phyloP scores from a whole-genome alignment of 2,329 filamentous ascomycete species.

The Chaetothyriales sp. region DNA sequence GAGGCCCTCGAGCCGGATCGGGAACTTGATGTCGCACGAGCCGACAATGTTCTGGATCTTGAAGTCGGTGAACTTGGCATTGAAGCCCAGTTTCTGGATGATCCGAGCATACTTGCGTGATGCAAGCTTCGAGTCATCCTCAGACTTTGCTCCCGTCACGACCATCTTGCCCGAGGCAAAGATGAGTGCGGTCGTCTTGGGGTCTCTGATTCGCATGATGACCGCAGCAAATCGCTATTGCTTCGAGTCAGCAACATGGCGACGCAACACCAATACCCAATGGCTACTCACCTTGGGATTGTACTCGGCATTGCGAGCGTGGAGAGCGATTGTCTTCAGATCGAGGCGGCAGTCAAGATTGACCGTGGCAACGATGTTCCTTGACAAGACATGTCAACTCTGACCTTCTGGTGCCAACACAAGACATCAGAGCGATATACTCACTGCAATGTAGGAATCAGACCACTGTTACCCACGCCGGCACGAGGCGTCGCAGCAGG shows the following conservation, averaged over 20 bases:
- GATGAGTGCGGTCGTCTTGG: conserved; percentile 95
- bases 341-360: conserved; percentile 95
- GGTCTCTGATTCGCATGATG: conserved; percentile 98
- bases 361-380: conserved; percentile 98
- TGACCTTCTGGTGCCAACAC: conserved; percentile 25
- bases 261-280: conserved; percentile 13
- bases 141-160: conserved; percentile 91
- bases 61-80: conserved; percentile 98
- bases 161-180: conserved; percentile 99
- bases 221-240: conserved; percentile 90
- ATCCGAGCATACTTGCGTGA: conserved; percentile 96
- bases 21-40: conserved; percentile 98
- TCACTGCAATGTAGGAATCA: conserved; percentile 92
- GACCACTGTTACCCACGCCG: conserved; percentile 66
- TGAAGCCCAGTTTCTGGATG: conserved; percentile 99
- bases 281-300: conserved; percentile 70
- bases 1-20: conserved; percentile 87
- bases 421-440: conserved; percentile 43
- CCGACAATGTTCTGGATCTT: conserved; percentile 99
- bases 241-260: conserved; percentile 26
- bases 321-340: conserved; percentile 95
- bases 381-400: conserved; percentile 41
- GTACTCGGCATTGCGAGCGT: conserved; percentile 96
- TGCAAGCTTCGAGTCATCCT: conserved; percentile 93
- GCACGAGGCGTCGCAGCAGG: conserved; percentile 83